Percentiles rank a stretch among this genome's conserved stretches.
These are phyloP conservation scores for Sugiyamaella neomexicana DNA, from an alignment of 1,139 yeast species.

Conservation along the genomic window DNA sequence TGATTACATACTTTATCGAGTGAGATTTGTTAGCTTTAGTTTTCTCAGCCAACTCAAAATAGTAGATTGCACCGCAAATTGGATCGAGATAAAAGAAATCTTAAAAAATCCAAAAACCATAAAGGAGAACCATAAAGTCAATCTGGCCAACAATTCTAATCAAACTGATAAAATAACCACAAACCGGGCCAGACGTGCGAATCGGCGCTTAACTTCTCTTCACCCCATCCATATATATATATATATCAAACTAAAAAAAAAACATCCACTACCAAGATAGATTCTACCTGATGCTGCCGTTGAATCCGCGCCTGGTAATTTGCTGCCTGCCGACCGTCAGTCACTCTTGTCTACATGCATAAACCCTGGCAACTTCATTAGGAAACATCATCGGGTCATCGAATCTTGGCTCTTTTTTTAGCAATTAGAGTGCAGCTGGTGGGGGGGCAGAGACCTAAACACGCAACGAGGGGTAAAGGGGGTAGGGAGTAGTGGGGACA, in stretches of 20 bases:
- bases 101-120: too few relatives aligned
- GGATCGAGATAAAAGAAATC: background rate
- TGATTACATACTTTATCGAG: background rate
- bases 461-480: too few relatives aligned
- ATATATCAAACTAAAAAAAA: background rate
- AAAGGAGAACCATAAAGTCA: background rate
- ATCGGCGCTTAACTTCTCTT: background rate
- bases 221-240: background rate
- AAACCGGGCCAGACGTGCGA: too few relatives aligned
- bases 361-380: slow-evolving; percentile 1
- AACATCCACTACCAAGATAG: background rate
- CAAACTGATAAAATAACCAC: background rate
- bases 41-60: slow-evolving; percentile 2
- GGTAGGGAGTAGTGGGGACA: too few relatives aligned
- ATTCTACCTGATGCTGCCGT: background rate
- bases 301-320: slow-evolving; percentile 10
- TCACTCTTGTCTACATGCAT: slow-evolving; percentile 5
- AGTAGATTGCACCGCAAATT: background rate
- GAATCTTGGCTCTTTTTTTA: slow-evolving; percentile 19
- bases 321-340: slow-evolving; percentile 10
- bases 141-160: too few relatives aligned
- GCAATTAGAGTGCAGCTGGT: slow-evolving; percentile 12
- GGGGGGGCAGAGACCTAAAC: background rate
- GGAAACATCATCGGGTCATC: slow-evolving; percentile 11
- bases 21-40: too few relatives aligned